A percentile compares a stretch with the other conserved stretches of the same genome.
These are phyloP conservation scores for Lodderomyces elongisporus DNA, from an alignment of 1,139 yeast genomes.

Conservation along the genomic window DNA sequence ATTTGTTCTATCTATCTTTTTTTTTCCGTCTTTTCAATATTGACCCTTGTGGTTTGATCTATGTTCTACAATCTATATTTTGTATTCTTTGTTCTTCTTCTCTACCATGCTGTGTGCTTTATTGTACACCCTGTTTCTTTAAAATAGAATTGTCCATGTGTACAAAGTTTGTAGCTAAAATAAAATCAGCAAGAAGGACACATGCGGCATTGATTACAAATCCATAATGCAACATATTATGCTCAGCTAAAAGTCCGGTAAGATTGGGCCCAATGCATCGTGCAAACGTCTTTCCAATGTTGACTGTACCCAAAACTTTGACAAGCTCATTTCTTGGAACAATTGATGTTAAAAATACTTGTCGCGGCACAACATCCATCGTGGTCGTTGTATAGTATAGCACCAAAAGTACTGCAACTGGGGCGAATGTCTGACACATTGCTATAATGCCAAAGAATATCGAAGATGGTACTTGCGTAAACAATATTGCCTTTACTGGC, in stretches of 20 bases:
- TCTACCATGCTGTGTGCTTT: too few species aligned
- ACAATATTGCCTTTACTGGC: constrained; percentile 69
- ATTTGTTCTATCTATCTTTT: too few species aligned
- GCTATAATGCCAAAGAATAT: constrained; percentile 43
- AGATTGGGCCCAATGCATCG: constrained; percentile 76
- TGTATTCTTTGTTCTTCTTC: too few species aligned
- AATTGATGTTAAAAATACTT: constrained; percentile 65
- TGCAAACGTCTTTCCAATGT: constrained; percentile 80
- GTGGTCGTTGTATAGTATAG: constrained; percentile 55
- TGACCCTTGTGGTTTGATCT: too few species aligned
- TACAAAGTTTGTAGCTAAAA: constrained; percentile 38
- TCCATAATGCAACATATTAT: constrained; percentile 47
- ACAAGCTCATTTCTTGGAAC: constrained; percentile 63
- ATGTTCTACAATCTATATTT: too few species aligned
- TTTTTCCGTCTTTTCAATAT: too few species aligned
- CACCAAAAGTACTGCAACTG: constrained; percentile 49
- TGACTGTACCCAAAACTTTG: constrained; percentile 77
- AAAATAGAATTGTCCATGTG: constrained; percentile 34
- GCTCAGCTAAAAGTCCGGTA: constrained; percentile 68
- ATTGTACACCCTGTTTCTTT: constrained; percentile 25
- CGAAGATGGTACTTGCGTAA: constrained; percentile 80
- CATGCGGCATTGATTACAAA: constrained; percentile 61
- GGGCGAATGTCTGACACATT: constrained; percentile 16
- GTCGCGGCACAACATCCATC: constrained; percentile 92
- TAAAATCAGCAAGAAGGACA: constrained; percentile 39